Base-by-base conservation (phyloP, 2,329 filamentous ascomycete species). In the Dactylonectria estremocensis region DNA sequence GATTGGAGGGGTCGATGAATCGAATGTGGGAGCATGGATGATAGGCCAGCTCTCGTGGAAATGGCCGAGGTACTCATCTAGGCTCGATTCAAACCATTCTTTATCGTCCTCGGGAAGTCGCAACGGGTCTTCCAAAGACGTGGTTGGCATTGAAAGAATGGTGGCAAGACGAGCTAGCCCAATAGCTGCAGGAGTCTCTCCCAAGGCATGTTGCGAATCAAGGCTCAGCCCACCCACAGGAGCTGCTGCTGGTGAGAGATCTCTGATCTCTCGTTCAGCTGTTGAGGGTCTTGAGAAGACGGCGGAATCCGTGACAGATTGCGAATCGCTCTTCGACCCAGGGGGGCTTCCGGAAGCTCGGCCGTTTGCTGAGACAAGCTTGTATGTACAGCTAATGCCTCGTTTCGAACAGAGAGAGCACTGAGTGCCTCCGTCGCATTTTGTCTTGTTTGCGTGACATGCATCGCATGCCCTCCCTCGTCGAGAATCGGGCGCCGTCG, bases 381-480 rank as follows among this genome's bases (percentile, higher is more conserved):
- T 74, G 46, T 82, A 85, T 0, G 77, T 80, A 65, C 83, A 85
- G 16, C 69, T 68, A 18, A 83, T 77, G 2, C 77, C 78, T 62
- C 80, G 77, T 68, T 83, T 84, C 5, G 70, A 68, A 52, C 83
- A 85, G 2, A 81, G 78, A 1, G 79, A 77, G 50, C 83, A 85
- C 24, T 76, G 77, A 2, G 72, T 62, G 13, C 81, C 80, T 2
- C 83, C 83, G 64, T 83, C 80, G 56, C 83, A 85, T 66, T 83
- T 84, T 2, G 80, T 83, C 73, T 85, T 85, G 66, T 81, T 83
- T n/a, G 79, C 74, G 54, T 83, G 83, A 31, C 83, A 85, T 7
- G 80, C 77, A 68, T 83, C 78, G 55, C 84, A 85, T 10, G 84
- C 83, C 8, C 78, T 77, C 31, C 80, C 80, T 24, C 78, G 78